A percentile compares a stretch with the other conserved stretches of the same genome.
Evolutionary conservation across 352 stramenopile genomes (phyloP).

Genomic region (Phytophthora aleatoria): DNA sequence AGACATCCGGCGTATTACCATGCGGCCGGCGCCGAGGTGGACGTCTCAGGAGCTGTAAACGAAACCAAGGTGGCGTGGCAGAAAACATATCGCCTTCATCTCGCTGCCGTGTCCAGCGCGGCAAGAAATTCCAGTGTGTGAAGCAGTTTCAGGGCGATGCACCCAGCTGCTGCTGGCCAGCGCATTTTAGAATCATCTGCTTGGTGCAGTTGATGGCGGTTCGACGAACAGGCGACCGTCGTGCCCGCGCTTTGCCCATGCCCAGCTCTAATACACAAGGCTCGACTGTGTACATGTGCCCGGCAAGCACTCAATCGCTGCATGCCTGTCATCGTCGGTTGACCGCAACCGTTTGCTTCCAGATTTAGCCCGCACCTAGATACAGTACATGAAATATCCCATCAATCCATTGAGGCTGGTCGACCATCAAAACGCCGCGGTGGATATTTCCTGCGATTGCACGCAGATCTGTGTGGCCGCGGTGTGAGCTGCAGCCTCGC

Average conservation of each 20-base stretch:
- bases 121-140: constrained; percentile 12
- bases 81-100: background rate
- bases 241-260: background rate
- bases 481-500: constrained; percentile 13
- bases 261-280: background rate
- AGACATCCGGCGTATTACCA: constrained; percentile 1
- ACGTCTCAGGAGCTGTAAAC: constrained; percentile 10
- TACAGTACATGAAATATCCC: background rate
- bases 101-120: background rate
- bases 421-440: constrained; percentile 15
- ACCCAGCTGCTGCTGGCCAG: constrained; percentile 2
- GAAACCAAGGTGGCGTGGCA: background rate
- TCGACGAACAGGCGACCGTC: constrained; percentile 20
- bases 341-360: constrained; percentile 1
- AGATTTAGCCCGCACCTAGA: constrained; percentile 11
- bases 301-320: background rate
- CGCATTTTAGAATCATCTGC: constrained; percentile 22
- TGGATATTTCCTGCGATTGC: constrained; percentile 21
- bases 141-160: constrained; percentile 11
- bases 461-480: constrained; percentile 4
- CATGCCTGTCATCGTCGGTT: background rate
- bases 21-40: background rate
- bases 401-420: constrained; percentile 20
- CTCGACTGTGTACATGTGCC: background rate
- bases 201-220: constrained; percentile 17